Base-by-base conservation (phyloP, 192 early-diverging fungal species). In the Cladochytrium replicatum region DNA sequence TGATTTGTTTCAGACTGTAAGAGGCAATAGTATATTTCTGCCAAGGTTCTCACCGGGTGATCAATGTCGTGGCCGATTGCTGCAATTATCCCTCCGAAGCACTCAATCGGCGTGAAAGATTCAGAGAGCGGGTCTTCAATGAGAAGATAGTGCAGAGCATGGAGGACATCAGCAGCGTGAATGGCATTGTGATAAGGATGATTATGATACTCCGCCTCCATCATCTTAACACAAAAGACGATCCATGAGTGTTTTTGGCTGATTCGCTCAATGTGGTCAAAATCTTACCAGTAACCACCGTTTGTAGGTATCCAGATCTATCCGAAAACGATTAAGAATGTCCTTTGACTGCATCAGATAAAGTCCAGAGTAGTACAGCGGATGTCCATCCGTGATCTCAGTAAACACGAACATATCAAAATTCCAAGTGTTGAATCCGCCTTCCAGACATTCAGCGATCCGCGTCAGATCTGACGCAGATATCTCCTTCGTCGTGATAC, bases 11-110 rank as follows among this genome's bases (percentile, higher is more conserved):
- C n/a, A 2, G 24, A 31, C 8, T 19, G 42, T 43, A 23, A 9
- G 6, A 43, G 28, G 9, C 19, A 9, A 42, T 22, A 21, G 5
- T 66, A 32, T 8, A 48, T 11, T 6, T 44, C 13, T 2, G 15
- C 9, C 22, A 63, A 44, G 15, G 62, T 46, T 26, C 42, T 32
- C 27, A 64, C 69, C 24, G 74, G 71, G 54, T 77, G 74, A 52
- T 77, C 73, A 27, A 77, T 66, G 46, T 77, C 74, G 43, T 77
- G 74, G n/a, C 64, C 64, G 6, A 70, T 48, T 15, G 74, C 74
- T 4, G 58, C 61, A 8, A 77, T 28, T 6, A 71, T 29, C 17
- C 56, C 53, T 8, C 64, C 54, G 15, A 71, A 34, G 25, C 55
- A 56, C 44, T 71, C 69, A 9, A 68, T 39, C 15, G 61, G 55